phyloP scores from a whole-genome alignment of 345 rosid genomes.

The Carallia brachiata region DNA sequence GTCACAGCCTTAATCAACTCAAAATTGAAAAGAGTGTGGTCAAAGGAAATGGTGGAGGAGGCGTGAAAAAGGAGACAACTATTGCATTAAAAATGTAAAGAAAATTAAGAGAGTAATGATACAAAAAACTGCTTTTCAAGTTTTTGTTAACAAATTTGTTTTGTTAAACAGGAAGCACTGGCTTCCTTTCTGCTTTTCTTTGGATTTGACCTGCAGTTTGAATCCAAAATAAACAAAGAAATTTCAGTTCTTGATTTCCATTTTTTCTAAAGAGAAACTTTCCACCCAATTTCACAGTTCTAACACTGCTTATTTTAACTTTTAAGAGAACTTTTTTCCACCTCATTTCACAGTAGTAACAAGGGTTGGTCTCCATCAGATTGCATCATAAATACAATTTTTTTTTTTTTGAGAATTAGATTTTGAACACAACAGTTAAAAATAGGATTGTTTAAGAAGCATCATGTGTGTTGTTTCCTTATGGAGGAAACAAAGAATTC shows the following conservation, averaged over 20 bases:
- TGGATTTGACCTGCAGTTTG: not conserved
- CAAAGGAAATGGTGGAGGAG: constrained; percentile 36
- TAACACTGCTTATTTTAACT: no score
- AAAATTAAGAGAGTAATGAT: constrained; percentile 24
- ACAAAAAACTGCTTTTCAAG: constrained; percentile 30
- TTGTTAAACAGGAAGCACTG: not conserved
- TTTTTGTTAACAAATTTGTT: not conserved
- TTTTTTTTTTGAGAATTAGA: not conserved
- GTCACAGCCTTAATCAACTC: constrained; percentile 18
- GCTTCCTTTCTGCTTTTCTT: not conserved
- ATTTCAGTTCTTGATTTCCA: not conserved
- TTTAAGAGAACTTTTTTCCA: no score
- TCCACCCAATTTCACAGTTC: no score
- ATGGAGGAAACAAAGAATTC: constrained; percentile 13
- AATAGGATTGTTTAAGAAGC: no score
- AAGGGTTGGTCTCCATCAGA: no score
- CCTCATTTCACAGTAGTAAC: no score
- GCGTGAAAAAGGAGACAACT: constrained; percentile 11
- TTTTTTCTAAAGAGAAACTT: no score
- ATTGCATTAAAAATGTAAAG: constrained; percentile 4
- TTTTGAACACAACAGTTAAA: no score
- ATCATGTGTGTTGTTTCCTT: not conserved
- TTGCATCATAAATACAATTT: no score
- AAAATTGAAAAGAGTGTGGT: constrained; percentile 27
- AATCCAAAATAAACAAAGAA: not conserved